A percentile compares a stretch with the other conserved stretches of the same genome.
phyloP scores from a whole-genome alignment of 2,329 filamentous ascomycete genomes.

The Thelonectria discophora region DNA sequence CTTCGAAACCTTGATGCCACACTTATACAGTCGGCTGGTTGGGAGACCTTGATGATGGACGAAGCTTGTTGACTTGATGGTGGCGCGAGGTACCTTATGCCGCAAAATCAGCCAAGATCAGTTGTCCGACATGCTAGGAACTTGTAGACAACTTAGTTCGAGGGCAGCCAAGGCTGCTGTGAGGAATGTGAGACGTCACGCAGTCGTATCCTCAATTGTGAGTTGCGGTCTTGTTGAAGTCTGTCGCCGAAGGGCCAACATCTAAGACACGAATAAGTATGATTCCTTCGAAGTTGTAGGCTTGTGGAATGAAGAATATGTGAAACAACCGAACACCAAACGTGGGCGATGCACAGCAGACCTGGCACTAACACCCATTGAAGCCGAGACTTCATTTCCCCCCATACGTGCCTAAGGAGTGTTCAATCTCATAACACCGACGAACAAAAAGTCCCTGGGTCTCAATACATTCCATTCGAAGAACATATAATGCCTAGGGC shows the following conservation, averaged over 20 bases:
- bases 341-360: not conserved
- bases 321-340: not conserved
- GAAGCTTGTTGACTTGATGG: not conserved
- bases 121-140: not conserved
- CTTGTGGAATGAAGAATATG: not conserved
- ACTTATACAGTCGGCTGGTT: not conserved
- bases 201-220: not conserved
- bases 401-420: no score
- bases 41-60: not conserved
- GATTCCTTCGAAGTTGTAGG: not conserved
- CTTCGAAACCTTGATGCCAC: no score
- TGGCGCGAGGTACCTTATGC: not conserved
- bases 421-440: no score
- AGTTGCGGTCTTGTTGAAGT: not conserved
- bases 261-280: not conserved
- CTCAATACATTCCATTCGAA: no score
- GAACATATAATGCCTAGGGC: no score
- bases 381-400: no score
- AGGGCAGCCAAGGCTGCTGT: no score
- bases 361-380: not conserved
- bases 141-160: not conserved
- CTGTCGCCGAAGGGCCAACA: not conserved
- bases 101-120: not conserved
- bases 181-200: not conserved
- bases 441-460: no score